Base-by-base conservation (phyloP, 2,329 filamentous ascomycete species). In the Botrytis sinoallii region DNA sequence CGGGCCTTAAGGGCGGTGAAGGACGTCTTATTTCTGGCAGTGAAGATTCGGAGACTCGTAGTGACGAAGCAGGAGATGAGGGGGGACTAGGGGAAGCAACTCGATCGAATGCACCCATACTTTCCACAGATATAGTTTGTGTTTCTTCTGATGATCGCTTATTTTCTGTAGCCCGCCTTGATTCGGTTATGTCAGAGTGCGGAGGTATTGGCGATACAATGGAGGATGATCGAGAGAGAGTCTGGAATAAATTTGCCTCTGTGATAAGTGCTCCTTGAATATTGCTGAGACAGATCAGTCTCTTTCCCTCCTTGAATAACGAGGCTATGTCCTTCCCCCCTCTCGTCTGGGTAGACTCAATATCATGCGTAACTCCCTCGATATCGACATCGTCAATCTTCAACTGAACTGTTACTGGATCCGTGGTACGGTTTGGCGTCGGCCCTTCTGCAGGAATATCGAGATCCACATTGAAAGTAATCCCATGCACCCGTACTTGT, bases 201-300 rank as follows among this genome's bases (percentile, higher is more conserved):
- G 85, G 84, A 74, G 85, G 84, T 9, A 84, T 82, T 3, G 91
- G 89, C 1, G 90, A 91, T 9, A 86, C 86, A 77, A 88, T 83
- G 2, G 88, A 88, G 2, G 89, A 87, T 6, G 88, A 88, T 60
- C 85, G 86, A 18, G 87, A 86, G 57, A 91, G 81, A 16, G 85
- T 86, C 6, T 89, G 88, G 74, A 93, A 92, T 57, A 89, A 86
- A 65, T 89, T 89, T 29, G 89, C 88, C 77, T 93, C 90, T 4
- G 90, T 91, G 59, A 93, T 89, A 42, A 93, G 81, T 76, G 87
- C 88, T 22, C 90, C 91, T 35, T 88, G 87, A 46, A 93, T 87
- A 69, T 88, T 88, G 25, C 87, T 86, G n/a, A 93, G 83, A 25
- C 85, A 87, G 67, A 93, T 84, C 74, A 90, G 88, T 38, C 91